phyloP scores from a whole-genome alignment of 2,329 filamentous ascomycete species.

The Fusarium xylarioides region DNA sequence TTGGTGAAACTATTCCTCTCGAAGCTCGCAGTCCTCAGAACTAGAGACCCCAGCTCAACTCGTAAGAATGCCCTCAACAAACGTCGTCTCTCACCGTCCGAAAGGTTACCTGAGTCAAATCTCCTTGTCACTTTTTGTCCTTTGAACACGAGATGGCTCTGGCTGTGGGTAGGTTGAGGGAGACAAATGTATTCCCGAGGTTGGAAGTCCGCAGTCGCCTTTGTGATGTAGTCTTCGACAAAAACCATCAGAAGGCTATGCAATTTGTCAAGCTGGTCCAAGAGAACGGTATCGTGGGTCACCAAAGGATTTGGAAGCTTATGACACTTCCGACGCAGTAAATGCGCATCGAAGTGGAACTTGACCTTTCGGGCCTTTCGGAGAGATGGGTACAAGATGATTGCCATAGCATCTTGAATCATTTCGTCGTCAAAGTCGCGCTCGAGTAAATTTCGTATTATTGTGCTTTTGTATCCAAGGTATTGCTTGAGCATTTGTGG shows the following conservation, averaged over 20 bases:
- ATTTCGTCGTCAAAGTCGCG: slow-evolving; percentile 7
- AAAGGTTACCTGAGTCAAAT: slow-evolving; percentile 8
- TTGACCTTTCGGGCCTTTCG: accelerated
- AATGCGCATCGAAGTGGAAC: accelerated
- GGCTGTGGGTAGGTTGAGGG: neutral
- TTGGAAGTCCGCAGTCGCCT: slow-evolving; percentile 19
- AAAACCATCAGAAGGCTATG: slow-evolving; percentile 10
- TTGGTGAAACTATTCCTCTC: neutral
- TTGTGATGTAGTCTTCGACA: slow-evolving; percentile 28
- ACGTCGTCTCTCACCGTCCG: neutral
- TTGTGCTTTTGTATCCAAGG: neutral
- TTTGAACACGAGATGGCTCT: slow-evolving; percentile 1
- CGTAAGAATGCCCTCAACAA: neutral
- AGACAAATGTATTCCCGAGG: slow-evolving; percentile 32
- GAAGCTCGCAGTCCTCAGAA: neutral
- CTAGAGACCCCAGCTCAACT: neutral
- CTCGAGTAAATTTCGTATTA: neutral
- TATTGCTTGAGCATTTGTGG: slow-evolving; percentile 8
- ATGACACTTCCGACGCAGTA: neutral
- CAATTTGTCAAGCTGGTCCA: slow-evolving; percentile 6
- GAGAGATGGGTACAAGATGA: neutral
- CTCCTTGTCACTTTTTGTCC: neutral
- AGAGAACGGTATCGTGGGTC: neutral
- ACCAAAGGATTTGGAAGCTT: slow-evolving; percentile 7
- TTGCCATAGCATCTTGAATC: slow-evolving; percentile 20